These are phyloP conservation scores for Phytophthora boehmeriae DNA, from an alignment of 352 stramenopile species.

Conservation along the genomic window DNA sequence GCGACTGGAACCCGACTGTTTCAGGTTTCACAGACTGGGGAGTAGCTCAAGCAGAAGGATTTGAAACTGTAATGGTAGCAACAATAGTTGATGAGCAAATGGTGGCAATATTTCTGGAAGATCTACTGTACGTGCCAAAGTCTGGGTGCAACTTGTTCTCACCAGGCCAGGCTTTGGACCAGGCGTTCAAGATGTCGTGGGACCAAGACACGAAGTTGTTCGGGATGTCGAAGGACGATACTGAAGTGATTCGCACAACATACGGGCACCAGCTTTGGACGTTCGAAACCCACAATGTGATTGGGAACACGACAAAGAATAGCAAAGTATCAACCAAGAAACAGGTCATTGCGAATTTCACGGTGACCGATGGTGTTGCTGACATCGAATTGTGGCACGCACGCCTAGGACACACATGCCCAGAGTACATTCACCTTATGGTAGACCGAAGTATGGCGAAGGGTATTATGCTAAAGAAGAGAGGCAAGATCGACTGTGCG, in stretches of 20 bases:
- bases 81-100: slow-evolving; percentile 5
- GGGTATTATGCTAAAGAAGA: slow-evolving; percentile 14
- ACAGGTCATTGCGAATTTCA: slow-evolving; percentile 14
- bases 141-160: slow-evolving; percentile 15
- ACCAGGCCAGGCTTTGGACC: slow-evolving; percentile 10
- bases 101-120: slow-evolving; percentile 2
- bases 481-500: slow-evolving; percentile 13
- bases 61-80: slow-evolving; percentile 13
- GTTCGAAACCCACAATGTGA: slow-evolving; percentile 2
- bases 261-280: slow-evolving; percentile 10
- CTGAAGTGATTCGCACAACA: slow-evolving; percentile 9
- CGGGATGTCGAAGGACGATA: slow-evolving; percentile 5
- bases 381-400: slow-evolving; percentile 12
- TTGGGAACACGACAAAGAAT: background rate
- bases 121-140: slow-evolving; percentile 9
- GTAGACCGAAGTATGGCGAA: slow-evolving; percentile 19
- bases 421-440: slow-evolving; percentile 19
- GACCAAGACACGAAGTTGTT: slow-evolving; percentile 1
- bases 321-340: background rate
- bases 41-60: slow-evolving; percentile 14
- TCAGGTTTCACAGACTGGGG: slow-evolving; percentile 9
- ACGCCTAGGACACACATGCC: slow-evolving; percentile 6
- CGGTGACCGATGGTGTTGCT: slow-evolving; percentile 10
- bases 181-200: slow-evolving; percentile 11
- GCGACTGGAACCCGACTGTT: slow-evolving; percentile 15